Base-by-base conservation (phyloP, 495 filamentous ascomycete genomes). In the Neurospora tetraspora region DNA sequence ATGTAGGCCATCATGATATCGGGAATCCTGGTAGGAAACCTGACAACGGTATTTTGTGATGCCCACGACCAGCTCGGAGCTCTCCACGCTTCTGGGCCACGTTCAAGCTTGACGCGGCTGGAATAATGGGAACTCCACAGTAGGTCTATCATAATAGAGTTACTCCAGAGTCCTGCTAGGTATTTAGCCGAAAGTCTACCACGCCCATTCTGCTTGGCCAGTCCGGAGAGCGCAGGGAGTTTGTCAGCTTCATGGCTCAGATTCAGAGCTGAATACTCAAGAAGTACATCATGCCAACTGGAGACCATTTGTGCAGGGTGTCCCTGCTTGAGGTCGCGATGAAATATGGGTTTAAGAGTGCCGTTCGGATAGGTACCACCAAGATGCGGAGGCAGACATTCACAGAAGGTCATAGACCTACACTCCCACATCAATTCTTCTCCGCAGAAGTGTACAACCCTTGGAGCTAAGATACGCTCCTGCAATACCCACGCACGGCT, bases 381-480 rank as follows among this genome's bases (percentile, higher is more conserved):
- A 5, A 16, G 5, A 42, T 18, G 16, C 16, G 40, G 12, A 42
- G 40, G 40, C 12, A 18, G 14, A 18, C 40, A 42, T 42, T 42
- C 14, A 18, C 40, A 42, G 14, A 4, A 18, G 4, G 38, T 11
- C 10, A 11, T 18, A 4, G 40, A 14, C 4, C 36, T 38, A 34
- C 71, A 73, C 31, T 73, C 71, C 65, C 68, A 73, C 1, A 73
- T 16, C 6, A 73, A 16, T 37, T 53, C 68, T 11, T 73, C 61
- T 0, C 10, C 12, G 31, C 68, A 42, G 18, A 73, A 73, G 31
- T 73, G 68, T 34, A 73, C 20, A 7, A 73, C 68, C 9, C 68
- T 27, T 14, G 14, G 71, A 16, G 71, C 53, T 10, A 73, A 39
- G 5, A 73, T 39, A 14, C 68, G 65, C 40, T 73, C 71, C 16